Evolutionary conservation across 805 yeast genomes (phyloP), one percentile per base, ranked within the genome.

Genomic region (Nakazawaea peltata): DNA sequence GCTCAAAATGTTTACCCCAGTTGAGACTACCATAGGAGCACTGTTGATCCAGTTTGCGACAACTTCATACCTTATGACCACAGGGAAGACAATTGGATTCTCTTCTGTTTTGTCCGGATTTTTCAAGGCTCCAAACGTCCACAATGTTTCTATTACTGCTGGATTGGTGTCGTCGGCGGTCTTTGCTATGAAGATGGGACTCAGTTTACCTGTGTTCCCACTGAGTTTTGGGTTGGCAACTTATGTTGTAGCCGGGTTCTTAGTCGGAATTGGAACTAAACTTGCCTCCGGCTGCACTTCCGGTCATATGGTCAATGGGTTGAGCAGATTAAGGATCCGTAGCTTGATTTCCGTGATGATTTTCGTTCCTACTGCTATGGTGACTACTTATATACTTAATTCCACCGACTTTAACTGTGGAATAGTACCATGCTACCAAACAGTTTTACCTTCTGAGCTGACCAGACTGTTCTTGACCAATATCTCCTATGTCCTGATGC

Each of bases 281-380:
- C 46, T 56, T 22, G 76, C 71, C 0, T 51, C 59, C 21, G 77
- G 77, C 2, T 71, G 77, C 37, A 71, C 77, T 1, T 69, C 75
- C 0, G 77, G 77, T 3, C 77, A 71, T 43, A 67, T 71, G 73
- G 49, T 71, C 5, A 54, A 57, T 14, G 77, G 77, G 0, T 34
- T 71, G n/a, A 63, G 74, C 8, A 52, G 76, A 31, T 43, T 66
- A 4, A 52, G 74, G 30, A 33, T 51, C 36, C 51, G 77, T 41
- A 65, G 72, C 13, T 34, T 70, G 11, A 61, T 61, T 5, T 74
- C 77, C 1, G 67, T 74, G 1, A 40, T 43, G 4, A 42, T 53
- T 1, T 71, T 71, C 39, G 41, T 55, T 3, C 5, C 47, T 2
- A 42, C 54, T 5, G 75, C 67, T 0, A 57, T 64, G 23, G 6